These are phyloP conservation scores for Aphanomyces euteiches DNA, from an alignment of 352 stramenopile genomes.

Conservation along the genomic window DNA sequence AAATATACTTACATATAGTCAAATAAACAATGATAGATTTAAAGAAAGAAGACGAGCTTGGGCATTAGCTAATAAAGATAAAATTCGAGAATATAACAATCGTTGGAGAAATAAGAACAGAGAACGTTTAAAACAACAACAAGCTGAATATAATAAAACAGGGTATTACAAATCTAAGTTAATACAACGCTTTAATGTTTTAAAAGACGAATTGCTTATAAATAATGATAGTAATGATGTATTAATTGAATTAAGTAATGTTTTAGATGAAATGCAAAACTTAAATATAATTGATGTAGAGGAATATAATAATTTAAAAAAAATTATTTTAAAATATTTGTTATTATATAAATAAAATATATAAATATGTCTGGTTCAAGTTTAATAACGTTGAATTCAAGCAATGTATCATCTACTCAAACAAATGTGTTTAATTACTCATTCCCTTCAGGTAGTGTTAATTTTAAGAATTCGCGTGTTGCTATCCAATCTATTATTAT, in stretches of 20 bases:
- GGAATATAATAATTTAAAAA: slow-evolving; percentile 2
- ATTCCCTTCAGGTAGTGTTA: not conserved
- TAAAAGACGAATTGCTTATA: slow-evolving; percentile 1
- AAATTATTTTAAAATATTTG: not conserved
- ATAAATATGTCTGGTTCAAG: slow-evolving; percentile 1
- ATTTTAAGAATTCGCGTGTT: not conserved
- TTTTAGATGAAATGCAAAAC: not conserved
- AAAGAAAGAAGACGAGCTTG: not conserved
- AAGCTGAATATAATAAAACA: slow-evolving; percentile 6
- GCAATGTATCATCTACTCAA: not conserved
- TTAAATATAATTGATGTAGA: slow-evolving; percentile 1
- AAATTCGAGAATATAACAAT: not conserved
- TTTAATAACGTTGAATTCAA: slow-evolving; percentile 7
- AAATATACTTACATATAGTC: slow-evolving; percentile 5
- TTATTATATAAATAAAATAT: slow-evolving; percentile 9
- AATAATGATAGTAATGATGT: slow-evolving; percentile 1
- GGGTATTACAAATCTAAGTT: not conserved
- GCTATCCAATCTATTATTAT: slow-evolving; percentile 3
- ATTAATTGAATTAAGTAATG: slow-evolving; percentile 11
- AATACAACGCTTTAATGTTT: slow-evolving; percentile 1
- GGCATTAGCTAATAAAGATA: slow-evolving; percentile 9
- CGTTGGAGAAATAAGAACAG: slow-evolving; percentile 4
- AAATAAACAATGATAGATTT: slow-evolving; percentile 1
- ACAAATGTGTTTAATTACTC: not conserved
- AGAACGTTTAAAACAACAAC: not conserved